These are phyloP conservation scores for Hordeum marinum DNA, from an alignment of 176 grass and related monocot species.

Conservation along the genomic window DNA sequence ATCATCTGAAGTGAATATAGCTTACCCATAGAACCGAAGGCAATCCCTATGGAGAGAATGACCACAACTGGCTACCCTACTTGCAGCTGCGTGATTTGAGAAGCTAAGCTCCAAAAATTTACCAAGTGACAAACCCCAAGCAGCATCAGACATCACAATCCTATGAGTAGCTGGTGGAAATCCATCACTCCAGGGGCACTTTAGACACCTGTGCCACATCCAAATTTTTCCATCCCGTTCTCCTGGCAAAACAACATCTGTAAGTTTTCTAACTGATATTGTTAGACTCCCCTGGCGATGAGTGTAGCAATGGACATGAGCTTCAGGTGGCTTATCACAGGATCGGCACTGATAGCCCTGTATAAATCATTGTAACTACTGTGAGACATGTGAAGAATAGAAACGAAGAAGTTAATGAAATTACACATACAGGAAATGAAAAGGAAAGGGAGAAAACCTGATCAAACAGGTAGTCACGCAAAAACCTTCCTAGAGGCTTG, in stretches of 20 bases:
- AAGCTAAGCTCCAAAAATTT: slow-evolving; percentile 99
- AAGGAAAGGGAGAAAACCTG: slow-evolving; percentile 46
- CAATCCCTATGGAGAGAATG: slow-evolving; percentile 98
- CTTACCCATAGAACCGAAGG: slow-evolving; percentile 93
- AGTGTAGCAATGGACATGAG: slow-evolving; percentile 94
- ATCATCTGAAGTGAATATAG: not conserved
- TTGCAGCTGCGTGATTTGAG: slow-evolving; percentile 92
- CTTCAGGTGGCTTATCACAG: slow-evolving; percentile 93
- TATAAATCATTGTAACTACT: slow-evolving; percentile 27
- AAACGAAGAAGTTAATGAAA: slow-evolving; percentile 8
- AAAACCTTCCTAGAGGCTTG: slow-evolving; percentile 84
- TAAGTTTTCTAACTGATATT: slow-evolving; percentile 90
- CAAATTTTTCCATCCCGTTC: slow-evolving; percentile 88
- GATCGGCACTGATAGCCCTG: slow-evolving; percentile 64
- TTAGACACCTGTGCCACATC: slow-evolving; percentile 98
- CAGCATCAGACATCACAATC: slow-evolving; percentile 91
- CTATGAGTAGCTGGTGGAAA: slow-evolving; percentile 90
- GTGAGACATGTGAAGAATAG: slow-evolving; percentile 20
- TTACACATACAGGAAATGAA: slow-evolving; percentile 2
- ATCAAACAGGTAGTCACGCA: slow-evolving; percentile 84
- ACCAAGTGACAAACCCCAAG: slow-evolving; percentile 97
- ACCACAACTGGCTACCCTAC: slow-evolving; percentile 86
- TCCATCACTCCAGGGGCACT: slow-evolving; percentile 72
- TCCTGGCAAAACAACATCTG: slow-evolving; percentile 59
- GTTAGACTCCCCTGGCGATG: slow-evolving; percentile 91